These are phyloP conservation scores for Blumeria graminis DNA, from an alignment of 2,329 filamentous ascomycete genomes.

Conservation along the genomic window DNA sequence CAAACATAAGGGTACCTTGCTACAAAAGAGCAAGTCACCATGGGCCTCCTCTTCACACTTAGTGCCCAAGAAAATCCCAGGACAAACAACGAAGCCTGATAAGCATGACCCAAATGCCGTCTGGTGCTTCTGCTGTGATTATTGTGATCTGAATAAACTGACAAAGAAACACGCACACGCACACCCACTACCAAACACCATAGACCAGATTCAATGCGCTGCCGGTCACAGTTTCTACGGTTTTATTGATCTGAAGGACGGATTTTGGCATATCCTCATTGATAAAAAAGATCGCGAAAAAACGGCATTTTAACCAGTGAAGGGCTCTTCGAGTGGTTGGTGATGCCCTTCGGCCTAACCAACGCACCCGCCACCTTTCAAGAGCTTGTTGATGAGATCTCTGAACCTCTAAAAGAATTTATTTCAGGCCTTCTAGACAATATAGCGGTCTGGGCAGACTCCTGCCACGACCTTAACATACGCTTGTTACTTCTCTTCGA, in stretches of 20 bases:
- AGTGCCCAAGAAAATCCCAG: too few relatives aligned
- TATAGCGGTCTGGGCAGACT: not conserved
- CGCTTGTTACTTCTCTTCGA: not conserved
- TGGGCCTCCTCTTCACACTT: too few relatives aligned
- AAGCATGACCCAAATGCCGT: too few relatives aligned
- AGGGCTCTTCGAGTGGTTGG: not conserved
- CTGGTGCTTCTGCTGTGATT: not conserved
- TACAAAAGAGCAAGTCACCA: too few relatives aligned
- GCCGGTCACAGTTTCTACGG: not conserved
- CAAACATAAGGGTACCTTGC: too few relatives aligned
- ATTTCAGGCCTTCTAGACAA: not conserved
- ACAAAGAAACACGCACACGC: not conserved
- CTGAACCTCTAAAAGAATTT: not conserved
- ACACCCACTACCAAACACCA: not conserved
- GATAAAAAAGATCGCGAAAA: not conserved
- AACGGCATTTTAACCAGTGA: not conserved
- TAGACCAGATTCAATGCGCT: not conserved
- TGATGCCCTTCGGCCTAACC: not conserved
- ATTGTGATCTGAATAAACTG: not conserved
- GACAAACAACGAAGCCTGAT: too few relatives aligned
- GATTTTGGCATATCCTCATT: not conserved
- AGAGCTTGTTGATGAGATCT: not conserved
- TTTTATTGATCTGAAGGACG: not conserved
- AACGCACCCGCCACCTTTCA: not conserved
- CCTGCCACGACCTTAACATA: not conserved